Evolutionary conservation across 371 early-diverging fungal genomes (phyloP).

Genomic region (Rhizopus stolonifer): DNA sequence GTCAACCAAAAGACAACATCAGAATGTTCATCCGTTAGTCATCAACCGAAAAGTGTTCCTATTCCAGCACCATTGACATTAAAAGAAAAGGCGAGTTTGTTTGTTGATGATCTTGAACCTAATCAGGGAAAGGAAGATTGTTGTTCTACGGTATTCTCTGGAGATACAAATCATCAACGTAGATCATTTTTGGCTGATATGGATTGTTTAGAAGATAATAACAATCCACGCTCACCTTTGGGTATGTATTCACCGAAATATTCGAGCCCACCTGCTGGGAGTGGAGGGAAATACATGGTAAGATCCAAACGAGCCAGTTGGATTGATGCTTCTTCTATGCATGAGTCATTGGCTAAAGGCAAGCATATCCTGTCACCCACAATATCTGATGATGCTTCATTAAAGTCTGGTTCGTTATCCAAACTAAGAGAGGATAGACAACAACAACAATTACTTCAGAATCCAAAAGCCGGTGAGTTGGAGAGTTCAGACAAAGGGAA

Average conservation of each 20-base stretch:
- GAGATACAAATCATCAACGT: slow-evolving; percentile 16
- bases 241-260: slow-evolving; percentile 23
- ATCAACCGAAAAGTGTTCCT: slow-evolving; percentile 38
- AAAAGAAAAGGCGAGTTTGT: slow-evolving; percentile 37
- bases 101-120: slow-evolving; percentile 32
- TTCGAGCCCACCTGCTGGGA: slow-evolving; percentile 36
- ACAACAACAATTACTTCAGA: slow-evolving; percentile 5
- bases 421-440: slow-evolving; percentile 31
- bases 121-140: slow-evolving; percentile 9
- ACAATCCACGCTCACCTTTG: slow-evolving; percentile 23
- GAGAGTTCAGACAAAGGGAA: not conserved
- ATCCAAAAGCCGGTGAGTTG: slow-evolving; percentile 18
- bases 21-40: slow-evolving; percentile 12
- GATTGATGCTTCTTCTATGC: slow-evolving; percentile 35
- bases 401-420: slow-evolving; percentile 35
- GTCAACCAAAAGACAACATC: slow-evolving; percentile 21
- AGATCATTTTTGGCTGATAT: slow-evolving; percentile 22
- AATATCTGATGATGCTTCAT: slow-evolving; percentile 9
- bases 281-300: slow-evolving; percentile 40
- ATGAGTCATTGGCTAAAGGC: slow-evolving; percentile 1
- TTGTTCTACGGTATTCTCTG: slow-evolving; percentile 7
- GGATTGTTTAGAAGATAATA: slow-evolving; percentile 24
- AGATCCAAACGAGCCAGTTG: slow-evolving; percentile 40
- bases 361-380: not conserved
- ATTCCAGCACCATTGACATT: slow-evolving; percentile 43